A percentile compares a stretch with the other conserved stretches of the same genome.
Evolutionary conservation across 805 yeast species (phyloP).

Genomic region (Phaffomyces thermotolerans): DNA sequence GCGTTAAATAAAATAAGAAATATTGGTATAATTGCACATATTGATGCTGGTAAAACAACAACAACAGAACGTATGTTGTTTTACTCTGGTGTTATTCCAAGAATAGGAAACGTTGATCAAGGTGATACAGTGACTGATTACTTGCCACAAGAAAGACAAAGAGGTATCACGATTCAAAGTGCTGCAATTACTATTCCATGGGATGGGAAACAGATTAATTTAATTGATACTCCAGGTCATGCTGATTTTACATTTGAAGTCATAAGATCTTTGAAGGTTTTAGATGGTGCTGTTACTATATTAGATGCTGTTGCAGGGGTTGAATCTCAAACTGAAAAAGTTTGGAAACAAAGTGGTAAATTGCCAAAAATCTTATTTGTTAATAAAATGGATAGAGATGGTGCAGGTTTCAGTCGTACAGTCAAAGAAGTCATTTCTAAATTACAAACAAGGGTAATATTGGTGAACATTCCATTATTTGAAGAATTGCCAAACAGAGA

Average conservation of each 20-base stretch:
- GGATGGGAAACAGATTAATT: slow-evolving; percentile 68
- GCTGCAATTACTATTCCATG: slow-evolving; percentile 93
- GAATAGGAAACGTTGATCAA: slow-evolving; percentile 90
- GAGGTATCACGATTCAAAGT: slow-evolving; percentile 95
- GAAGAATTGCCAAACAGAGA: slow-evolving; percentile 33
- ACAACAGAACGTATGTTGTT: slow-evolving; percentile 95
- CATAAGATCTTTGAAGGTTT: slow-evolving; percentile 75
- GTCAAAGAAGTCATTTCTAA: slow-evolving; percentile 76
- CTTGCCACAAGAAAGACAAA: slow-evolving; percentile 77
- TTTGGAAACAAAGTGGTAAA: slow-evolving; percentile 80
- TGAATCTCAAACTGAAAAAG: slow-evolving; percentile 96
- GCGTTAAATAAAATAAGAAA: slow-evolving; percentile 46
- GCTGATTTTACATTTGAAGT: slow-evolving; percentile 97
- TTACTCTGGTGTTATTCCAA: slow-evolving; percentile 69
- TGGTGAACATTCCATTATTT: slow-evolving; percentile 76
- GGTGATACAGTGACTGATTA: slow-evolving; percentile 97
- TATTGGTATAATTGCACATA: slow-evolving; percentile 97
- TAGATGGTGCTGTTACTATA: slow-evolving; percentile 92
- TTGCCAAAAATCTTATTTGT: slow-evolving; percentile 78
- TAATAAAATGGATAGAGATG: slow-evolving; percentile 94
- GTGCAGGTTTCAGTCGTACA: slow-evolving; percentile 90
- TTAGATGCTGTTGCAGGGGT: slow-evolving; percentile 97
- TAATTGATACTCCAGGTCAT: slow-evolving; percentile 97
- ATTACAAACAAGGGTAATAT: slow-evolving; percentile 63
- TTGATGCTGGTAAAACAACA: slow-evolving; percentile 98